phyloP scores from a whole-genome alignment of 164 flowering plant species.

The Berberis vulgaris region DNA sequence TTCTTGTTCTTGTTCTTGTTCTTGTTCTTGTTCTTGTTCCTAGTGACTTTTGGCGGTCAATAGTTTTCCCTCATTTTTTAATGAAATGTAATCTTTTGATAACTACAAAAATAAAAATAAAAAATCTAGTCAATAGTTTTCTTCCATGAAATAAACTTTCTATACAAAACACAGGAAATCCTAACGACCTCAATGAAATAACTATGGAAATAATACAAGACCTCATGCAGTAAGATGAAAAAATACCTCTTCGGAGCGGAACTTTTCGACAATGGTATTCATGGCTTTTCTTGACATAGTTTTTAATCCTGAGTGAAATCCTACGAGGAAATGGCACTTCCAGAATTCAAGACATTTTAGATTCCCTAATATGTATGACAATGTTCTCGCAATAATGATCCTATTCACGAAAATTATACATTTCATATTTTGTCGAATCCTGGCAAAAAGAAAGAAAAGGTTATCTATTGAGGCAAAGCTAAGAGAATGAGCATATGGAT shows the following conservation, averaged over 20 bases:
- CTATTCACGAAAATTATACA: constrained; percentile 93
- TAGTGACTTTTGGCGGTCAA: too few species aligned
- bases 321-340: constrained; percentile 80
- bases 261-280: constrained; percentile 59
- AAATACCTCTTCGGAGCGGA: constrained; percentile 78
- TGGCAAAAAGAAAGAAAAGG: constrained; percentile 20
- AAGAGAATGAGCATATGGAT: background rate
- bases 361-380: constrained; percentile 52
- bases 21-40: too few species aligned
- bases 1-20: too few species aligned
- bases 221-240: background rate
- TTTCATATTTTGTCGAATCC: constrained; percentile 65
- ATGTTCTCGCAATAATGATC: constrained; percentile 71
- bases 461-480: background rate
- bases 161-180: too few species aligned
- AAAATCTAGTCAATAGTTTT: too few species aligned
- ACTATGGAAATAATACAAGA: background rate
- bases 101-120: too few species aligned
- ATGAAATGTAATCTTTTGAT: too few species aligned
- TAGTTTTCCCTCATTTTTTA: too few species aligned
- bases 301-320: constrained; percentile 64
- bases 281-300: constrained; percentile 61
- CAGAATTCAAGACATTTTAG: constrained; percentile 49
- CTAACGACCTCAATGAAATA: background rate
- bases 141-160: too few species aligned